Evolutionary conservation across 2,329 filamentous ascomycete species (phyloP), one percentile per base, ranked within the genome.

Genomic region (Tolypocladium tropicale): DNA sequence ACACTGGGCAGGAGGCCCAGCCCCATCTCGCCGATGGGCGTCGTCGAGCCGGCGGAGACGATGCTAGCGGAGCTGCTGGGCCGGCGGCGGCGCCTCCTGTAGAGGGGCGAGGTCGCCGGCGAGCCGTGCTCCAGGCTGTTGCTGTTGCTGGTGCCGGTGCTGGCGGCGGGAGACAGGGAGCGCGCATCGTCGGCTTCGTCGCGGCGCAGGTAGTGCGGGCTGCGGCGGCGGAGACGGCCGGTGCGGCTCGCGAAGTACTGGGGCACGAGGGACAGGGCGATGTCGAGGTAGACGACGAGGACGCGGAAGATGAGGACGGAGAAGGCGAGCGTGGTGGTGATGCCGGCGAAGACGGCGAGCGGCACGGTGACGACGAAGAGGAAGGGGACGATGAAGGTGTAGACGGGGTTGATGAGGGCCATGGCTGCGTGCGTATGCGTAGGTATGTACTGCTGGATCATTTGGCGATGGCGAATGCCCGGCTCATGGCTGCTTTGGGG

Each of bases 281-380:
- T 74, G 63, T 88, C 83, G 58, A 86, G 70, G 64, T 87, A 88
- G 56, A 87, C 78, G 53, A 86, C 65, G 50, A 79, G 72, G 28
- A 85, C 78, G 28, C 84, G 78, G 59, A 85, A 70, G 64, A 82
- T 76, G 52, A 89, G 77, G 37, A 86, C 74, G 39, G 79, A 74
- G 60, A 85, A 80, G 41, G 85, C 83, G 52, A 87, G 62, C 5
- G 76, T 77, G 55, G 84, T 83, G 34, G 85, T 88, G 60, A 87
- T 70, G 59, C 77, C 79, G 54, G 85, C 85, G 55, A 84, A 79
- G 53, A 87, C 65, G 61, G 82, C 77, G 54, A 88, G 76, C 10
- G 85, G 85, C 14, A 87, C 70, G 25, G 83, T 84, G 63, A 85
- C 74, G 60, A 86, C 60, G 64, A 82, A 76, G 60, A 88, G 73